phyloP scores from a whole-genome alignment of 2,329 filamentous ascomycete genomes.

The Aspergillus fumigatus region DNA sequence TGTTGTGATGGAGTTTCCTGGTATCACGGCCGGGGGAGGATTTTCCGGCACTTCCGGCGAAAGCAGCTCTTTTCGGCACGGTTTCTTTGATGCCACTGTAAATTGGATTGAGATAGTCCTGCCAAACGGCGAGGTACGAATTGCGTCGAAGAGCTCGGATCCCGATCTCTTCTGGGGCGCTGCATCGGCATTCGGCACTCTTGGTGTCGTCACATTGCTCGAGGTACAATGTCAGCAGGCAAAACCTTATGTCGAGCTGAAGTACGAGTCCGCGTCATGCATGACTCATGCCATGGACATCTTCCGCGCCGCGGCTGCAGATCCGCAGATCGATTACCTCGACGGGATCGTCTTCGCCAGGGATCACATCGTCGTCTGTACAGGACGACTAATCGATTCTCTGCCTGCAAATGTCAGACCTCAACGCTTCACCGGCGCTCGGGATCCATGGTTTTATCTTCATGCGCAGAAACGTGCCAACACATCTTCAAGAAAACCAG shows the following conservation, averaged over 20 bases:
- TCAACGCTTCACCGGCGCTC: slow-evolving; percentile 51
- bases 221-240: slow-evolving; percentile 54
- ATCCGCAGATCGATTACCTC: slow-evolving; percentile 56
- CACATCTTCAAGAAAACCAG: slow-evolving; percentile 56
- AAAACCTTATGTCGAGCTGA: slow-evolving; percentile 55
- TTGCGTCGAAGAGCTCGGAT: slow-evolving; percentile 44
- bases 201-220: slow-evolving; percentile 58
- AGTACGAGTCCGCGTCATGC: slow-evolving; percentile 53
- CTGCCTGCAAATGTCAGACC: slow-evolving; percentile 30
- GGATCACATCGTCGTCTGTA: slow-evolving; percentile 55
- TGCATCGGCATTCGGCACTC: slow-evolving; percentile 55
- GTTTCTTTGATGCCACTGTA: slow-evolving; percentile 62
- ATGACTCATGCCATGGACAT: slow-evolving; percentile 48
- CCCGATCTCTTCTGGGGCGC: slow-evolving; percentile 57
- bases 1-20: slow-evolving; percentile 66
- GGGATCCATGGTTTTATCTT: slow-evolving; percentile 71
- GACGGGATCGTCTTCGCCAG: slow-evolving; percentile 63
- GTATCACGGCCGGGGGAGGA: slow-evolving; percentile 64
- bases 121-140: slow-evolving; percentile 52
- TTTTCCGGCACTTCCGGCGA: slow-evolving; percentile 65
- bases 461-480: slow-evolving; percentile 45
- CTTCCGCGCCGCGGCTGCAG: slow-evolving; percentile 43
- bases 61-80: slow-evolving; percentile 62
- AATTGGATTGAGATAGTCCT: slow-evolving; percentile 61
- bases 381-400: slow-evolving; percentile 53